Conservation (phyloP, 202 grass and related monocot species). For the Elaeis oleifera region DNA sequence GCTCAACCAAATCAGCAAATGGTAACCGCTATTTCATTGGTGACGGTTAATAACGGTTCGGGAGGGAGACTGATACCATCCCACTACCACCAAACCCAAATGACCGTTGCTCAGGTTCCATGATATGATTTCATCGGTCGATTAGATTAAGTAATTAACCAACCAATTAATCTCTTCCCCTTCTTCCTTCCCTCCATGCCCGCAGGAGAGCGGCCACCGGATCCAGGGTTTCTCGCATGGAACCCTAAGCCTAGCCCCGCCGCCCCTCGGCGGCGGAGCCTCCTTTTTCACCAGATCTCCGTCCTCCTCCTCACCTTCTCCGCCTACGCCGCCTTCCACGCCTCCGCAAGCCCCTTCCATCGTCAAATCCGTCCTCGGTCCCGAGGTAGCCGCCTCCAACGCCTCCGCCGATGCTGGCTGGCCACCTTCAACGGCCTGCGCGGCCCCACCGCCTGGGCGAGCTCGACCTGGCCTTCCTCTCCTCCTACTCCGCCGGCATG, state of each 20-base stretch:
- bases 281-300: slow-evolving; percentile 40
- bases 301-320: slow-evolving; percentile 67
- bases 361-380: slow-evolving; percentile 69
- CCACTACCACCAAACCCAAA: too few species aligned
- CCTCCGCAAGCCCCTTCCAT: slow-evolving; percentile 98
- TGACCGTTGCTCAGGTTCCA: too few species aligned
- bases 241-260: background rate
- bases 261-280: slow-evolving; percentile 1
- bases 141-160: too few species aligned
- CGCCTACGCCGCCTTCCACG: slow-evolving; percentile 81
- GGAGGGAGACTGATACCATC: too few species aligned
- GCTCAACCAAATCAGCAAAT: too few species aligned
- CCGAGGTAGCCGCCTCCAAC: slow-evolving; percentile 3
- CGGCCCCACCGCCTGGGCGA: slow-evolving; percentile 73
- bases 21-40: too few species aligned
- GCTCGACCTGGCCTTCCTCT: slow-evolving; percentile 89
- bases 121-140: too few species aligned
- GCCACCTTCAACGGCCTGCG: slow-evolving; percentile 53
- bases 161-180: too few species aligned
- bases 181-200: too few species aligned
- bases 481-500: slow-evolving; percentile 60
- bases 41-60: too few species aligned
- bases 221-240: too few species aligned
- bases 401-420: slow-evolving; percentile 16
- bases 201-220: too few species aligned